Conservation (phyloP, 139 green algal genomes). For the Tetradesmus obliquus region DNA sequence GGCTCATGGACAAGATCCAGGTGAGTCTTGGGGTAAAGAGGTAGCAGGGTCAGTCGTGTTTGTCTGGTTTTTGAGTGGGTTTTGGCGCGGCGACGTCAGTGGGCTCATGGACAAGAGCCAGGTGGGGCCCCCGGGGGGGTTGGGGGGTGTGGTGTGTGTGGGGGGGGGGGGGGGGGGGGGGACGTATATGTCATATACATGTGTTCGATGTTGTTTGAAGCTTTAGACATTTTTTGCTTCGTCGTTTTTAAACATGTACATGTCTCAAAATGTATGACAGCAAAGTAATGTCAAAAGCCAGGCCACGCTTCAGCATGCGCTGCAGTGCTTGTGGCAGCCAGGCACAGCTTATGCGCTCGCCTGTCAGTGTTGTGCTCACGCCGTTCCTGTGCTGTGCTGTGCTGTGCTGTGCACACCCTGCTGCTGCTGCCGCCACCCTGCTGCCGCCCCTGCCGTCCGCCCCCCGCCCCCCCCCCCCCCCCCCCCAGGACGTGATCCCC, state of each 20-base stretch:
- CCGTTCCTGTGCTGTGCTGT: neutral
- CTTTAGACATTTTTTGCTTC: no score
- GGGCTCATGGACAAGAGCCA: conserved; percentile 96
- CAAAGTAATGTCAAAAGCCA: no score
- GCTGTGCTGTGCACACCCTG: neutral
- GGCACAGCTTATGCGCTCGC: no score
- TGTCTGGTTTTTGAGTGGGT: neutral
- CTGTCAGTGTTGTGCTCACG: neutral
- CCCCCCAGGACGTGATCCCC: conserved; percentile 80
- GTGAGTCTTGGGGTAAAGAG: conserved; percentile 32
- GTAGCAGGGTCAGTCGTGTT: neutral
- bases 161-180: no score
- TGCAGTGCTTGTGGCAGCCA: no score
- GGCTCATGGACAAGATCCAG: conserved; percentile 96
- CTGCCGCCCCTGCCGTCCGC: neutral
- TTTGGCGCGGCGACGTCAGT: conserved; percentile 84
- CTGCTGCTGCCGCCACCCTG: neutral
- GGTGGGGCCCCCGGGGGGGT: conserved; percentile 31
- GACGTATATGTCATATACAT: no score
- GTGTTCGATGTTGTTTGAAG: no score
- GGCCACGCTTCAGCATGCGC: no score
- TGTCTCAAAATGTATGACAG: no score
- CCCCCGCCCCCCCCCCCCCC: neutral
- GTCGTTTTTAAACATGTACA: no score
- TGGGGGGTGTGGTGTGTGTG: no score